phyloP scores from a whole-genome alignment of 2,329 filamentous ascomycete genomes.

The Hymenoscyphus salicellus region DNA sequence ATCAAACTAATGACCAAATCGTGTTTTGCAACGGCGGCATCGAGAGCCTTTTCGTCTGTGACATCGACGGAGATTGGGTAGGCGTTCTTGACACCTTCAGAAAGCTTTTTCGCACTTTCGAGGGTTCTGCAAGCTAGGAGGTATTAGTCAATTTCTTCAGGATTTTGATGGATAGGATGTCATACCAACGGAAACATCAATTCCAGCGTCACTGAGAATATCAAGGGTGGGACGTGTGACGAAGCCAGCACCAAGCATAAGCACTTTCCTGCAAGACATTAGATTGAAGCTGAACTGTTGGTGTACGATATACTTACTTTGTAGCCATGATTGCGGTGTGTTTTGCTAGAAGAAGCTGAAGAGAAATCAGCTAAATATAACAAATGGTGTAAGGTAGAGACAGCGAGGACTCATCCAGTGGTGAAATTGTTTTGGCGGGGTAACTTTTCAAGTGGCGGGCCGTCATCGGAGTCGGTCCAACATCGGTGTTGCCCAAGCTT shows the following conservation, averaged over 20 bases:
- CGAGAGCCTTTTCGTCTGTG: constrained; percentile 69
- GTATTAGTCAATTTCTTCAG: neutral
- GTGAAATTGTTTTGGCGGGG: constrained; percentile 26
- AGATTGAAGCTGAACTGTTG: neutral
- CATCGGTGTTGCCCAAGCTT: too few relatives aligned
- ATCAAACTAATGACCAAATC: constrained; percentile 81
- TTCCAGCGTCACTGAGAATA: constrained; percentile 54
- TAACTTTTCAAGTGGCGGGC: constrained; percentile 13
- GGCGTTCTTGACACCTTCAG: constrained; percentile 68
- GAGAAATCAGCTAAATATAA: neutral
- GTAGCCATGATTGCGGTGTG: constrained; percentile 26
- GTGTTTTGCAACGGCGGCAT: constrained; percentile 74
- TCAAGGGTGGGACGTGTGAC: constrained; percentile 58
- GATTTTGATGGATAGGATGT: neutral
- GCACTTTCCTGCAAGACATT: constrained; percentile 36
- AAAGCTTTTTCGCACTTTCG: constrained; percentile 71
- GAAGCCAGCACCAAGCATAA: constrained; percentile 52
- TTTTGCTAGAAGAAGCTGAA: neutral
- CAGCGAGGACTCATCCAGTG: constrained; percentile 21
- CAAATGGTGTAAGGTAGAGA: neutral
- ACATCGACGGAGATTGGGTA: constrained; percentile 82
- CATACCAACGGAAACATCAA: constrained; percentile 56
- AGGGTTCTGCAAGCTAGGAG: constrained; percentile 74
- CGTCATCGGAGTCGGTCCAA: constrained; percentile 20
- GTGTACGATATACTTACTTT: constrained; percentile 20